These are phyloP conservation scores for Pezicula carpinea DNA, from an alignment of 2,329 filamentous ascomycete species.

Conservation along the genomic window DNA sequence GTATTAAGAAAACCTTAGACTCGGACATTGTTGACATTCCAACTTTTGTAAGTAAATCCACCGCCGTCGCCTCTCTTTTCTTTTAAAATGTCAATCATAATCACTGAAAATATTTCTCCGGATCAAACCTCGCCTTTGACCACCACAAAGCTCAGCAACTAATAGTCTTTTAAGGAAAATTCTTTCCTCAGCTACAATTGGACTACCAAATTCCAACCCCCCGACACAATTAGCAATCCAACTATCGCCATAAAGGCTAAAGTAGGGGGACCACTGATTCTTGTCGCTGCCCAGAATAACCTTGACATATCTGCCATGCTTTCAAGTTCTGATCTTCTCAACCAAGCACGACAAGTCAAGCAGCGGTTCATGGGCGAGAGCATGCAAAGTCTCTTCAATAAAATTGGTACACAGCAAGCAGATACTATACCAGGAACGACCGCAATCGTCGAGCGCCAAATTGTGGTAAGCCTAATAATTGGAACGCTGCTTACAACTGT, in stretches of 20 bases:
- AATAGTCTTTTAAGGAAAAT: slow-evolving; percentile 2
- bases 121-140: no score
- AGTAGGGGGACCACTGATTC: slow-evolving; percentile 8
- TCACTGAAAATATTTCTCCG: no score
- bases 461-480: slow-evolving; percentile 10
- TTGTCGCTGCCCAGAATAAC: slow-evolving; percentile 9
- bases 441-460: slow-evolving; percentile 1
- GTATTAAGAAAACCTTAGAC: background rate
- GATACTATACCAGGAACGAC: slow-evolving; percentile 1
- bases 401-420: slow-evolving; percentile 3
- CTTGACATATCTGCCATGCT: slow-evolving; percentile 10
- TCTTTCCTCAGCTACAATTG: slow-evolving; percentile 13
- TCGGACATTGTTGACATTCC: slow-evolving; percentile 5
- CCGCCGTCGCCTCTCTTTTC: no score
- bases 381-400: slow-evolving; percentile 6
- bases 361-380: slow-evolving; percentile 14
- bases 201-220: slow-evolving; percentile 10
- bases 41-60: background rate
- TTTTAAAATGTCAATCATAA: no score
- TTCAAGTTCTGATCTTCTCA: slow-evolving; percentile 3
- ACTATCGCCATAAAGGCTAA: background rate
- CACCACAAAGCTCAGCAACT: no score
- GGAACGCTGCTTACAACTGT: slow-evolving; percentile 6
- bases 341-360: slow-evolving; percentile 12
- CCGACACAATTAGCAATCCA: background rate